Percentiles rank a stretch among this genome's conserved stretches.
Conservation (phyloP, 306 rosid species). For the Oemleria cerasiformis region DNA sequence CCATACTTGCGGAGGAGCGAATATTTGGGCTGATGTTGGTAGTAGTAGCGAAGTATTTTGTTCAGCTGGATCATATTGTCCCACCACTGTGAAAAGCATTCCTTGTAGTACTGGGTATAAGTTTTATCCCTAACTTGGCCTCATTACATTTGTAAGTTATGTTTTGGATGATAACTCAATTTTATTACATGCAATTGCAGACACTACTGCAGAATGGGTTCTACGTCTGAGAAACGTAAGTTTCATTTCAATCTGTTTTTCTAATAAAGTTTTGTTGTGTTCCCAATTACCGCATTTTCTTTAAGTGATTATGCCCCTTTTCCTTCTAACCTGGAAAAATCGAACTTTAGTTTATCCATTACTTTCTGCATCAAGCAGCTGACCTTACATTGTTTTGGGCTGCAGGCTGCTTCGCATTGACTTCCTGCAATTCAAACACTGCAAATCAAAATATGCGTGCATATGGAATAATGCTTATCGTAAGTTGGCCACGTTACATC, state of each 20-base stretch:
- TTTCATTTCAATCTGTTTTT: background rate
- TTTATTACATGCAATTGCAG: conserved; percentile 46
- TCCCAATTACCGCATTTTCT: background rate
- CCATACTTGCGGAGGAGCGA: conserved; percentile 97
- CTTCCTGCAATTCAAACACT: conserved; percentile 74
- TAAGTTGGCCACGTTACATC: conserved; percentile 43
- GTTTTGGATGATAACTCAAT: background rate
- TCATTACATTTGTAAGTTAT: background rate
- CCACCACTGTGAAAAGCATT: conserved; percentile 56
- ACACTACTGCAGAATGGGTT: conserved; percentile 90
- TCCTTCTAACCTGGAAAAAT: background rate
- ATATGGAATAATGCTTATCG: conserved; percentile 84
- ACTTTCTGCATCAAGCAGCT: conserved; percentile 15
- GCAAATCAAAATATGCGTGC: conserved; percentile 73
- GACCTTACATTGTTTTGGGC: conserved; percentile 38
- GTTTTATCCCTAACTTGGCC: conserved; percentile 13
- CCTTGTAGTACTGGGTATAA: conserved; percentile 80
- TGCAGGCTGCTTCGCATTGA: conserved; percentile 88
- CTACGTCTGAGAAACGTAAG: conserved; percentile 78
- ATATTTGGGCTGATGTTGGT: conserved; percentile 79
- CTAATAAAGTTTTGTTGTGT: background rate
- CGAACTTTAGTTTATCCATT: background rate
- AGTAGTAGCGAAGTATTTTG: conserved; percentile 77
- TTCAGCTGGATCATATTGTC: conserved; percentile 87
- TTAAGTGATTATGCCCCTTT: background rate